Base-by-base conservation (phyloP, 345 rosid species). In the Ailanthus altissimus region DNA sequence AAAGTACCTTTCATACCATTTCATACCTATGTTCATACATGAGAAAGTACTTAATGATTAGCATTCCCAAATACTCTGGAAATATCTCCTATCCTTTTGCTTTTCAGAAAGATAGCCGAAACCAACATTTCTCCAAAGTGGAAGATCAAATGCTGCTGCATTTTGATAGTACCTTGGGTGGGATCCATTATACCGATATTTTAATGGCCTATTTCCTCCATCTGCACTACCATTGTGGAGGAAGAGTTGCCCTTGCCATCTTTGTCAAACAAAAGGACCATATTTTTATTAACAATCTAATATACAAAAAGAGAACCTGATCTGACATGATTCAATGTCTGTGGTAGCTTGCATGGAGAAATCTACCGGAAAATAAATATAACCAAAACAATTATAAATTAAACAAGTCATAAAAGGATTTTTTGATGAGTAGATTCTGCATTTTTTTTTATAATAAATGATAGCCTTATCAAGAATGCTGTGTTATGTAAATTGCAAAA, bases 171-270 rank as follows among this genome's bases (percentile, higher is more conserved):
- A 47, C 23, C 21, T n/a, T 23, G 11, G 4, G 21, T 0, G 4
- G 53, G 64, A 26, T 68, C 20, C 46, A 69, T 62, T 15, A 2
- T 54, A 56, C 6, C 38, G 3, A 32, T 32, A 32, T 1, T 71
- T 46, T 53, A 56, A 25, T 49, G 8, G 63, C 54, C 23, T 63
- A n/a, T 60, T 57, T 46, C 25, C 68, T 76, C 43, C 38, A 46
- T 18, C 47, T 18, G 63, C 59, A 62, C 62, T 36, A 7, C 13
- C 18, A 47, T 5, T 6, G 4, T n/a, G 60, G 16, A 5, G 51
- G 42, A 28, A 23, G 23, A 56, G 71, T 45, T 59, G 20, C n/a
- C 70, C 49, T 58, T 76, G 57, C 67, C 49, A 5, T 47, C 47
- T 72, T 72, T 2, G 58, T 16, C 4, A 25, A n/a, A 43, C 66